Base-by-base conservation (phyloP, 1,284 basidiomycete genomes). In the Ganoderma leucocontextum region DNA sequence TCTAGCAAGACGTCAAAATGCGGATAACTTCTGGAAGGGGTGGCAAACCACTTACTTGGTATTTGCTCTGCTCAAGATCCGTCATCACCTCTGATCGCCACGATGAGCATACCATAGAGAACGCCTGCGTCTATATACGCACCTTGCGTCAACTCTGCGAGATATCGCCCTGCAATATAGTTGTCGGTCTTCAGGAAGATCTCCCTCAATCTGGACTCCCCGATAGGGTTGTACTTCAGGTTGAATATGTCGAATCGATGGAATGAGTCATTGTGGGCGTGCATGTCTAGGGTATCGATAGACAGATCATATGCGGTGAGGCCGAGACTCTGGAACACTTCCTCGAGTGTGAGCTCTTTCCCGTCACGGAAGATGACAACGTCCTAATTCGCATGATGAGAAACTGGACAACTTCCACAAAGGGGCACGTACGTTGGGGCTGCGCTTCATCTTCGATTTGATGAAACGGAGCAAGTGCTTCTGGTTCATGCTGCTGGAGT, bases 131-230 rank as follows among this genome's bases (percentile, higher is more conserved):
- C 17, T 25, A 39, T 3, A 61, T 33, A 61, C 63, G 68, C 64
- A 95, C 95, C 95, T 83, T 91, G 90, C 0, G 97, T 99, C 60
- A 99, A 83, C 79, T 99, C 98, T 8, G 98, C 98, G 35, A 99
- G 86, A 79, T 99, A 99, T 59, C 92, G 86, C 1, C 98, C 98
- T 75, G 95, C 80, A 57, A 98, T 94, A 73, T 91, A 89, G 78
- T 99, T 99, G 81, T 99, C 97, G 1, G 97, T 98, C 85, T 99
- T 99, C 73, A 99, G 82, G 84, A 99, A 99, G 75, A 99, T 99
- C 80, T 99, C 98, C 65, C 98, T 86, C 72, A 99, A 82, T 66
- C 98, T 87, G 22, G 95, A 97, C 81, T 98, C 97, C 67, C 98
- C 97, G 71, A 98, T 95, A 0, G 95, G 95, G 75, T 97, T 97